Evolutionary conservation across 2,329 filamentous ascomycete species (phyloP).

Genomic region (Pseudopithomyces chartarum): DNA sequence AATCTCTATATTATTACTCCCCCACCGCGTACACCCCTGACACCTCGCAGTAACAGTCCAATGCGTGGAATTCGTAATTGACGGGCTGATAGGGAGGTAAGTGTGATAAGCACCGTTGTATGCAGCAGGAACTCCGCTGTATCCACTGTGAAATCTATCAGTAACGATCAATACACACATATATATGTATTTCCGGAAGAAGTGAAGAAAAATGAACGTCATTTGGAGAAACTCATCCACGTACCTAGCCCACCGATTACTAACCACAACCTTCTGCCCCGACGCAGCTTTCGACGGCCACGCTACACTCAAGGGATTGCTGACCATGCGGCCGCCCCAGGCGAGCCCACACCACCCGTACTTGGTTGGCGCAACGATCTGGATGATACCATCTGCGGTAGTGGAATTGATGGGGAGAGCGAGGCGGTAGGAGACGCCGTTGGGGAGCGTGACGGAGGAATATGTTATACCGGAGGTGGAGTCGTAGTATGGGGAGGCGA

Average conservation of each 20-base stretch:
- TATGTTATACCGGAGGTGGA: constrained; percentile 18
- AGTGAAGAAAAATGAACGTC: too few species aligned
- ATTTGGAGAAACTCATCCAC: too few species aligned
- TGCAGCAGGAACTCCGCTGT: constrained; percentile 86
- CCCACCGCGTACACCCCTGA: constrained; percentile 24
- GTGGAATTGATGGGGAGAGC: constrained; percentile 16
- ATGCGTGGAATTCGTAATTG: constrained; percentile 14
- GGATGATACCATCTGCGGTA: constrained; percentile 21
- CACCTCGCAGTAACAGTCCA: constrained; percentile 23
- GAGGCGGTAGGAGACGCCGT: constrained; percentile 21
- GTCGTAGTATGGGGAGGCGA: constrained; percentile 18
- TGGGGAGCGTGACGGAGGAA: constrained; percentile 19
- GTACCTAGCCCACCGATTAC: constrained; percentile 22
- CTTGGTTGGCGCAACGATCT: constrained; percentile 17
- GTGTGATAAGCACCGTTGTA: constrained; percentile 21
- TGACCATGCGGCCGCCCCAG: constrained; percentile 26
- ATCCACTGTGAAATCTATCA: constrained; percentile 67
- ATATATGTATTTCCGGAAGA: too few species aligned
- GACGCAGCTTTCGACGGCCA: constrained; percentile 16
- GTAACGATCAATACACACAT: too few species aligned
- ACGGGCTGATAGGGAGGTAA: constrained; percentile 11
- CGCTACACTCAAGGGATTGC: constrained; percentile 22
- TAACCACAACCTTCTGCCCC: constrained; percentile 11
- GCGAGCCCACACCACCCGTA: constrained; percentile 25
- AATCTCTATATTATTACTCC: not conserved